Percentiles rank a stretch among this genome's conserved stretches.
phyloP scores from a whole-genome alignment of 2,329 filamentous ascomycete genomes.

The Keithomyces neogunnii region DNA sequence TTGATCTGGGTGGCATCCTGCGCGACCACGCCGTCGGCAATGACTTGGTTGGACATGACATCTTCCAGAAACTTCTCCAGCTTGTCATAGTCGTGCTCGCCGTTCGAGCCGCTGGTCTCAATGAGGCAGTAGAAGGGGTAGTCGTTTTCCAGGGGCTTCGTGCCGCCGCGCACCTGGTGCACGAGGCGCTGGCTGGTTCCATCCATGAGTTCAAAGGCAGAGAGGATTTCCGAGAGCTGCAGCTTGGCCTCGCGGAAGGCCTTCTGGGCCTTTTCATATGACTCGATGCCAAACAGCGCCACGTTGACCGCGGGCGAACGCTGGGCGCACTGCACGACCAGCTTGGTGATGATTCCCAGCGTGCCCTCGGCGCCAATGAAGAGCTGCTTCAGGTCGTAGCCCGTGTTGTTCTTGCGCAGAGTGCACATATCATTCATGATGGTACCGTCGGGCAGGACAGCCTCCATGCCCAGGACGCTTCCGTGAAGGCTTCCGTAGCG shows the following conservation, averaged over 20 bases:
- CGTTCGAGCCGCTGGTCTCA: conserved; percentile 91
- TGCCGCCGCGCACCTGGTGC: conserved; percentile 63
- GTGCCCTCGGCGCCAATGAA: conserved; percentile 96
- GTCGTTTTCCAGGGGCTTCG: conserved; percentile 74
- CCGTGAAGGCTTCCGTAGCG: conserved; percentile 94
- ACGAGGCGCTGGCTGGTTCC: conserved; percentile 72
- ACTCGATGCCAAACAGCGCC: conserved; percentile 85
- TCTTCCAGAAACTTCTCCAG: conserved; percentile 83
- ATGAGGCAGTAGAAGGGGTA: conserved; percentile 95
- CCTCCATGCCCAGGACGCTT: conserved; percentile 85
- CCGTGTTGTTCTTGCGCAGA: conserved; percentile 96
- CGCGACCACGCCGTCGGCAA: conserved; percentile 82
- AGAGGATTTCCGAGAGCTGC: conserved; percentile 89
- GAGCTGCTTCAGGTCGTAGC: conserved; percentile 93
- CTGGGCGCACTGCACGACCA: conserved; percentile 85
- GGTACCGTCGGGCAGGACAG: conserved; percentile 86
- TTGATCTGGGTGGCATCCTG: conserved; percentile 87
- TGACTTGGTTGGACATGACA: conserved; percentile 81
- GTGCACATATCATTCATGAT: conserved; percentile 82
- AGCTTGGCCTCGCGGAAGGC: conserved; percentile 85
- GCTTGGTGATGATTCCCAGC: conserved; percentile 83
- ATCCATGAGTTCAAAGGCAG: conserved; percentile 97
- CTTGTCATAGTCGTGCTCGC: conserved; percentile 89
- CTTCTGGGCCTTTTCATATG: conserved; percentile 78
- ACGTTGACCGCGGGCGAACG: conserved; percentile 85